phyloP scores from a whole-genome alignment of 176 grass and related monocot genomes.

The Pharus latifolius region DNA sequence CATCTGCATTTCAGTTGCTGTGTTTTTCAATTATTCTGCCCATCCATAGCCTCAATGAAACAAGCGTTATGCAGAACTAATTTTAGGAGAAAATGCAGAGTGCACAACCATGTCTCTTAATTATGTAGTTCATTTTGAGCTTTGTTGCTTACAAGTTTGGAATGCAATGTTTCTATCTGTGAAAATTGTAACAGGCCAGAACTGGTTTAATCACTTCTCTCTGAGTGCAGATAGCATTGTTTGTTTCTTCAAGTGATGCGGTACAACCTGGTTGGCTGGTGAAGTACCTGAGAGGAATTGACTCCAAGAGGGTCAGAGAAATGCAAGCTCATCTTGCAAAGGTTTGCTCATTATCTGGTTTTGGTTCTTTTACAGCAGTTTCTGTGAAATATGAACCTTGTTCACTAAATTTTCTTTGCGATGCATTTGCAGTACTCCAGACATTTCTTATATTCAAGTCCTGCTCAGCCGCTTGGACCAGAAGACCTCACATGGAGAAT shows the following conservation, averaged over 20 bases:
- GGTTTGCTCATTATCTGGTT: constrained; percentile 29
- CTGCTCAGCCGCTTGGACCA: constrained; percentile 74
- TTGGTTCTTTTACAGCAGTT: not conserved
- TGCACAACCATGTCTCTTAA: too few species aligned
- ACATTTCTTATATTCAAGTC: constrained; percentile 88
- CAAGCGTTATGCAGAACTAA: too few species aligned
- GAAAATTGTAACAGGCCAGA: not conserved
- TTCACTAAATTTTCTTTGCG: constrained; percentile 13
- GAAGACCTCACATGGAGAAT: constrained; percentile 97
- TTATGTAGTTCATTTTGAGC: too few species aligned
- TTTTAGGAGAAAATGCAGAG: too few species aligned
- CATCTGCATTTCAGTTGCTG: not conserved
- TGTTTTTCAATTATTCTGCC: too few species aligned
- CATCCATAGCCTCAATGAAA: too few species aligned
- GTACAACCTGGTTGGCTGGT: constrained; percentile 76
- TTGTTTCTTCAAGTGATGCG: constrained; percentile 85
- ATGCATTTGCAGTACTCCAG: constrained; percentile 50
- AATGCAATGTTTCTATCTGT: not conserved
- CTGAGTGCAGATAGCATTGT: constrained; percentile 61
- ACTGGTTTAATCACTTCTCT: not conserved
- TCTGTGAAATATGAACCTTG: not conserved
- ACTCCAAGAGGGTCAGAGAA: constrained; percentile 39
- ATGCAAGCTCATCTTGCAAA: constrained; percentile 72
- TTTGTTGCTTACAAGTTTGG: not conserved
- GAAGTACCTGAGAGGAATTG: constrained; percentile 60